These are phyloP conservation scores for Nothopassalora personata DNA, from an alignment of 2,329 filamentous ascomycete species.

Conservation along the genomic window DNA sequence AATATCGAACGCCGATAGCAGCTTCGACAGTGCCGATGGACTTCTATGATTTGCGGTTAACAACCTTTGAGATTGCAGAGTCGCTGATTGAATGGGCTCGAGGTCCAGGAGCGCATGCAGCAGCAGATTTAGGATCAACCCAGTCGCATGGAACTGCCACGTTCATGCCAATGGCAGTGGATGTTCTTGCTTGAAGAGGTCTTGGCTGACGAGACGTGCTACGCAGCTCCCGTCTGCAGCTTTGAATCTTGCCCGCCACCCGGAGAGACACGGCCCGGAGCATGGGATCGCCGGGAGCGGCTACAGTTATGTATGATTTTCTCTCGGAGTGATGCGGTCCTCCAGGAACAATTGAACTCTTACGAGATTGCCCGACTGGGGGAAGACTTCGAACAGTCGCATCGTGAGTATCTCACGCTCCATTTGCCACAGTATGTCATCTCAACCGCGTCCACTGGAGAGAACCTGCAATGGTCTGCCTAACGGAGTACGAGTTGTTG, in stretches of 20 bases:
- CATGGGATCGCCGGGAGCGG: neutral
- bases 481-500: neutral
- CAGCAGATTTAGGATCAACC: neutral
- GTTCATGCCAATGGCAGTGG: conserved; percentile 3
- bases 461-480: neutral
- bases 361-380: too few species aligned
- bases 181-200: conserved; percentile 5
- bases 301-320: neutral
- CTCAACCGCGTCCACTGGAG: neutral
- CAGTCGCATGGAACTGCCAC: conserved; percentile 2
- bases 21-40: conserved; percentile 23
- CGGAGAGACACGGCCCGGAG: conserved; percentile 4
- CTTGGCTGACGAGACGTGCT: neutral
- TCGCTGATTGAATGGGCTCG: conserved; percentile 24
- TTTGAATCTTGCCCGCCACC: neutral
- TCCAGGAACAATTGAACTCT: too few species aligned
- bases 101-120: conserved; percentile 3
- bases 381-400: too few species aligned
- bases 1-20: conserved; percentile 23
- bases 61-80: conserved; percentile 28
- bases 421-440: neutral
- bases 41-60: conserved; percentile 28
- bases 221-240: conserved; percentile 1
- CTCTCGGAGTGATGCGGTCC: too few species aligned
- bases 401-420: too few species aligned